Evolutionary conservation across 1,284 basidiomycete genomes (phyloP), one percentile per base, ranked within the genome.

Genomic region (Cutaneotrichosporon daszewskae): DNA sequence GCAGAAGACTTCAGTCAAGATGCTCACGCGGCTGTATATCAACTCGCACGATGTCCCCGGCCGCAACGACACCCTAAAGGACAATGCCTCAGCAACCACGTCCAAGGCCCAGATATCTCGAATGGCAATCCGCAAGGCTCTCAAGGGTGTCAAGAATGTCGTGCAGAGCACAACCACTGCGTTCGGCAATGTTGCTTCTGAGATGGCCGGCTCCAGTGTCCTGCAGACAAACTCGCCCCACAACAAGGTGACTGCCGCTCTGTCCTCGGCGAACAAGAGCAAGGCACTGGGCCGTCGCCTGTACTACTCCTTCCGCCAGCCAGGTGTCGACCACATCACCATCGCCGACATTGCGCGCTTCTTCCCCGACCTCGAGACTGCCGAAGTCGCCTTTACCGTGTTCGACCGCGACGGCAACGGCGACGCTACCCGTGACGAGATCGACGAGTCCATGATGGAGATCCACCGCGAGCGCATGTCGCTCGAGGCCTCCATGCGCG

Each of bases 341-440:
- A 72, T 86, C 16, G 75, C 78, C 35, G 87, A 94, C 60, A 82
- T 96, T 53, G 75, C 77, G 18, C 76, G 75, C 35, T 87, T 78
- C 71, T 92, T 92, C 72, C 73, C 78, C 7, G 76, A 76, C 33
- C 71, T 74, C 17, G 84, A 87, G 31, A 79, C 81, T 33, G 83
- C 85, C 3, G 75, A 79, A 31, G 69, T 72, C 8, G 77, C 76
- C 0, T 91, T 89, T 61, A 68, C 77, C 2, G 74, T 91, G 19
- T 87, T 95, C 59, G 89, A 94, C 71, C 82, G 80, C 61, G 87
- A 95, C 64, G 74, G 74, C 33, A 91, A 91, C 59, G 86, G 87
- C 3, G 85, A 89, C 59, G 78, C 78, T 11, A 78, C 79, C 1
- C 72, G 80, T n/a, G 84, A 86, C 47, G 85, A 87, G 69, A 71